Evolutionary conservation across 257 asterid genomes (phyloP), one percentile per base, ranked within the genome.

Genomic region (Solanum infundibuliforme): DNA sequence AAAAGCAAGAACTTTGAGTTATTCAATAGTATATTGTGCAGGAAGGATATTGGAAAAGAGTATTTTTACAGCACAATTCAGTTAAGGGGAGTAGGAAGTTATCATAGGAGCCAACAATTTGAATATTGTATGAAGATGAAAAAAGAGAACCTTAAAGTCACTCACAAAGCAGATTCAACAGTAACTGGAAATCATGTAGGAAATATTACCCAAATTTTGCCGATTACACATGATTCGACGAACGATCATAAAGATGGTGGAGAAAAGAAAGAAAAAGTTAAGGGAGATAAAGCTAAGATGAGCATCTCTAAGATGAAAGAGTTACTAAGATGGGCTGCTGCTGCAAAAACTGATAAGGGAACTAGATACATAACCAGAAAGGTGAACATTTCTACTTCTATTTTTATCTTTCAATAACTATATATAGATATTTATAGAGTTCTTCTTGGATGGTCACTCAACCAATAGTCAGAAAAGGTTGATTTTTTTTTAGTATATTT

Each of bases 261-360:
- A 32, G 94, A 91, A 27, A 92, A 91, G 93, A 93, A 90, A 72
- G 95, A 77, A 43, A 43, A 27, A 79, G 2, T 12, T 13, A 43
- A 43, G 38, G 84, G 38, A 16, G 84, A 92, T 48, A 94, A 92
- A 73, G 88, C 74, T 21, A 95, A 89, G 87, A 87, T 96, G 25
- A n/a, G 8, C 16, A 73, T 95, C 86, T 90, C 93, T 31, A 91
- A 90, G 89, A 93, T 96, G 98, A 96, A 95, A 86, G 98, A 92
- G 84, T 74, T 96, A 20, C 87, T 96, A 36, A 93, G 92, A 91
- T 94, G 99, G 98, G 98, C 97, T 55, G 96, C 95, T 32, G 92
- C 95, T 38, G 89, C 94, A 48, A 96, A 91, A 86, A 87, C 92
- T 84, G 95, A 93, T 75, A 93, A 89, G 86, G 93, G 96, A 41